A percentile compares a stretch with the other conserved stretches of the same genome.
Conservation (phyloP, 202 grass and related monocot genomes). For the Schoenoplectus triqueter region DNA sequence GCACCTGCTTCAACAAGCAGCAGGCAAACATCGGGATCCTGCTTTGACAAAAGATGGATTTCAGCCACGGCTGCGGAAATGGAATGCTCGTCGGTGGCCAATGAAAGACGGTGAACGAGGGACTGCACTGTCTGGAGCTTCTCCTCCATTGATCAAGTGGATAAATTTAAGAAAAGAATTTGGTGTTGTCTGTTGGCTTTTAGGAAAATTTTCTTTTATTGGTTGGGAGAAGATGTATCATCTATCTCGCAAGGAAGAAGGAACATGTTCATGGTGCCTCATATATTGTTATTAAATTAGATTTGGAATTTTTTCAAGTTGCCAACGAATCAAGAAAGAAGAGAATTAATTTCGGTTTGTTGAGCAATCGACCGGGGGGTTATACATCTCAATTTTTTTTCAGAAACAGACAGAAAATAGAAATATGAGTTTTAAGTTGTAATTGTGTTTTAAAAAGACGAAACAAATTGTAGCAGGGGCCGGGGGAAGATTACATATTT, state of each 20-base stretch:
- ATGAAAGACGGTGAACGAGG: constrained; percentile 61
- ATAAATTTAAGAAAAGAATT: no score
- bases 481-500: no score
- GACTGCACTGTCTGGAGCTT: constrained; percentile 59
- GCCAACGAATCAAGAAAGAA: neutral
- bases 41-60: constrained; percentile 65
- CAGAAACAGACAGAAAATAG: neutral
- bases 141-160: constrained; percentile 55
- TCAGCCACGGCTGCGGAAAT: constrained; percentile 54
- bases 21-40: constrained; percentile 59
- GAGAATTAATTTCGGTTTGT: neutral
- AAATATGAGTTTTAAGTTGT: neutral
- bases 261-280: constrained; percentile 6
- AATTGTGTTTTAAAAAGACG: neutral
- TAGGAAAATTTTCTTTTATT: no score
- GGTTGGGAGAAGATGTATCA: neutral
- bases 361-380: neutral
- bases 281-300: neutral
- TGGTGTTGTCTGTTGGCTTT: no score
- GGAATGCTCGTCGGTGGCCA: constrained; percentile 42
- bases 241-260: neutral
- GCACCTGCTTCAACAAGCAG: constrained; percentile 62
- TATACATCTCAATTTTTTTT: constrained; percentile 17
- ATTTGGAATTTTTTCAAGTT: neutral
- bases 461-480: neutral